Conservation (phyloP, 2,329 filamentous ascomycete genomes). For the Alternaria sp. region DNA sequence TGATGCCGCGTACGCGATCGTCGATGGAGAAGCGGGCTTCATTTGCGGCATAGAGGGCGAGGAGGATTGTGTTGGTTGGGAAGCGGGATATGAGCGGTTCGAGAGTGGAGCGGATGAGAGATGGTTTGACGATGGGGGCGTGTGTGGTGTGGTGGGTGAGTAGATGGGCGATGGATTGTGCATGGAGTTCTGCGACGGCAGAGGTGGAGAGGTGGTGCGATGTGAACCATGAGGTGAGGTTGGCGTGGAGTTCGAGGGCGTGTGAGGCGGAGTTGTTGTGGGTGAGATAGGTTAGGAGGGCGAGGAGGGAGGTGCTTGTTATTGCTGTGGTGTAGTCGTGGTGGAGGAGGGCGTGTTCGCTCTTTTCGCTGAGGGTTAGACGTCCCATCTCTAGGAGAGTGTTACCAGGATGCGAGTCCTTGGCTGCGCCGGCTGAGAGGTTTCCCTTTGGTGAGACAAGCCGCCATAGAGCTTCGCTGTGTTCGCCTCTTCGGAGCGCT, state of each 20-base stretch:
- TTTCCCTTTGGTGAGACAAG: constrained; percentile 40
- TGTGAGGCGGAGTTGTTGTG: constrained; percentile 40
- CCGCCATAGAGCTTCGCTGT: constrained; percentile 39
- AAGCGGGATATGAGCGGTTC: constrained; percentile 67
- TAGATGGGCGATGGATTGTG: constrained; percentile 72
- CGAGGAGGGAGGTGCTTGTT: constrained; percentile 65
- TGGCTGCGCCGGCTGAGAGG: neutral
- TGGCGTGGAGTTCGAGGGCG: constrained; percentile 48
- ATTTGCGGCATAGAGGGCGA: constrained; percentile 75
- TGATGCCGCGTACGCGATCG: constrained; percentile 74
- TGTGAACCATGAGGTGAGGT: constrained; percentile 29
- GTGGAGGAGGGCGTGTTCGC: constrained; percentile 63
- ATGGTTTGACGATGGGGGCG: constrained; percentile 70
- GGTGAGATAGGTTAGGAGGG: constrained; percentile 72
- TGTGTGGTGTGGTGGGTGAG: constrained; percentile 69
- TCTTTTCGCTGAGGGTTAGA: constrained; percentile 16
- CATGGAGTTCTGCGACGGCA: constrained; percentile 64
- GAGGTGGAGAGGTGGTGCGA: constrained; percentile 25
- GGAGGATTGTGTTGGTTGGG: constrained; percentile 77
- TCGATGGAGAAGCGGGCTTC: constrained; percentile 74
- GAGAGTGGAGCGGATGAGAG: constrained; percentile 68
- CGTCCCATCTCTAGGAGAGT: constrained; percentile 20
- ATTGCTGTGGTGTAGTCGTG: constrained; percentile 52
- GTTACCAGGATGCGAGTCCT: constrained; percentile 11
- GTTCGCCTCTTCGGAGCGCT: constrained; percentile 58